Conservation (phyloP, 2,329 filamentous ascomycete genomes). For the Gremmenia infestans region DNA sequence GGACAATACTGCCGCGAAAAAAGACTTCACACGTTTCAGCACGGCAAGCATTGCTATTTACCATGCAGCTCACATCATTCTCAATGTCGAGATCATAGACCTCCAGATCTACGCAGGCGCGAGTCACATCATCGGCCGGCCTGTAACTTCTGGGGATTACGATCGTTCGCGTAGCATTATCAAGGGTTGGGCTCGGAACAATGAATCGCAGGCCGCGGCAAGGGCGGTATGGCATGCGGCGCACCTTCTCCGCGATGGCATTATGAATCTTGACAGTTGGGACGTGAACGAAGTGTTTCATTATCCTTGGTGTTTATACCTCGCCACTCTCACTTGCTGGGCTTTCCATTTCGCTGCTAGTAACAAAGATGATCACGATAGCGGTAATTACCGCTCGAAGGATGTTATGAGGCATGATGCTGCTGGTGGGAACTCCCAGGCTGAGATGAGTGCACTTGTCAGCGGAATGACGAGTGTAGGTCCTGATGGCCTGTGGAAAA, state of each 20-base stretch:
- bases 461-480: constrained; percentile 33
- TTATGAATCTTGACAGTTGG: constrained; percentile 44
- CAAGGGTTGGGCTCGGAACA: constrained; percentile 42
- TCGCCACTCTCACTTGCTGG: constrained; percentile 55
- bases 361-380: constrained; percentile 5
- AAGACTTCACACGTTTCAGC: constrained; percentile 43
- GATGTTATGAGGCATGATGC: constrained; percentile 34
- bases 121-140: constrained; percentile 51
- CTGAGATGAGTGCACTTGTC: constrained; percentile 43
- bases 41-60: constrained; percentile 51
- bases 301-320: constrained; percentile 57
- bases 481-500: constrained; percentile 31
- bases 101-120: constrained; percentile 59
- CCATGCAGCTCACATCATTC: constrained; percentile 50
- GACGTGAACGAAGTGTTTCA: constrained; percentile 52
- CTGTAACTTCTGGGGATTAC: constrained; percentile 46
- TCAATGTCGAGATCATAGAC: constrained; percentile 55
- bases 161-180: constrained; percentile 45
- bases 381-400: background rate
- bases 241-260: constrained; percentile 44
- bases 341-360: constrained; percentile 45
- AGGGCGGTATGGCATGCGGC: constrained; percentile 51
- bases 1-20: constrained; percentile 27
- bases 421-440: constrained; percentile 45
- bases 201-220: constrained; percentile 32